Percentiles rank a stretch among this genome's conserved stretches.
phyloP scores from a whole-genome alignment of 164 flowering plant species.

The Dillenia turbinata region DNA sequence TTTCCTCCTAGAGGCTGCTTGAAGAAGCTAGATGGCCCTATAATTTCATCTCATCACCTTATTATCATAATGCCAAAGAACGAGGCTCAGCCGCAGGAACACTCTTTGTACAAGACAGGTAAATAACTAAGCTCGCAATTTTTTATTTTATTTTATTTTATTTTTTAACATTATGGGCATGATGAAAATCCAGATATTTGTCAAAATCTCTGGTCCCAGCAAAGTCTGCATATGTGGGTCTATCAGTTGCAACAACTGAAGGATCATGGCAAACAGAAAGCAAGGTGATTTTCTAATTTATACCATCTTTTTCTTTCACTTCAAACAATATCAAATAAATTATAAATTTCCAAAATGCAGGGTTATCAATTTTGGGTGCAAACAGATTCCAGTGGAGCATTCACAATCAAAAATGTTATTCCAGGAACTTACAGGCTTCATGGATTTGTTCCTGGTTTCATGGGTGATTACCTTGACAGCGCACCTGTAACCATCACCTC shows the following conservation, averaged over 20 bases:
- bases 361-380: slow-evolving; percentile 59
- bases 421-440: slow-evolving; percentile 50
- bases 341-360: no score
- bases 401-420: slow-evolving; percentile 37
- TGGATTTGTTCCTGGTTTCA: slow-evolving; percentile 58
- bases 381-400: slow-evolving; percentile 43
- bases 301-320: no score
- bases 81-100: slow-evolving; percentile 44
- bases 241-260: slow-evolving; percentile 32
- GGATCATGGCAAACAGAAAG: slow-evolving; percentile 58
- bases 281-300: slow-evolving; percentile 27
- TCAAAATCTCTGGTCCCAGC: slow-evolving; percentile 33
- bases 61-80: slow-evolving; percentile 29
- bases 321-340: no score
- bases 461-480: slow-evolving; percentile 40
- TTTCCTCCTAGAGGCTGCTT: slow-evolving; percentile 27
- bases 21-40: slow-evolving; percentile 50
- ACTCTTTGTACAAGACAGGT: slow-evolving; percentile 45
- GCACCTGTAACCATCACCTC: slow-evolving; percentile 29
- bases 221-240: slow-evolving; percentile 38
- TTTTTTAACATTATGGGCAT: no score
- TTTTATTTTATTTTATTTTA: not conserved
- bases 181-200: slow-evolving; percentile 21
- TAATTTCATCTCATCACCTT: slow-evolving; percentile 36
- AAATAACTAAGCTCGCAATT: not conserved